phyloP scores from a whole-genome alignment of 2,329 filamentous ascomycete species.

The Ascochyta pisi region DNA sequence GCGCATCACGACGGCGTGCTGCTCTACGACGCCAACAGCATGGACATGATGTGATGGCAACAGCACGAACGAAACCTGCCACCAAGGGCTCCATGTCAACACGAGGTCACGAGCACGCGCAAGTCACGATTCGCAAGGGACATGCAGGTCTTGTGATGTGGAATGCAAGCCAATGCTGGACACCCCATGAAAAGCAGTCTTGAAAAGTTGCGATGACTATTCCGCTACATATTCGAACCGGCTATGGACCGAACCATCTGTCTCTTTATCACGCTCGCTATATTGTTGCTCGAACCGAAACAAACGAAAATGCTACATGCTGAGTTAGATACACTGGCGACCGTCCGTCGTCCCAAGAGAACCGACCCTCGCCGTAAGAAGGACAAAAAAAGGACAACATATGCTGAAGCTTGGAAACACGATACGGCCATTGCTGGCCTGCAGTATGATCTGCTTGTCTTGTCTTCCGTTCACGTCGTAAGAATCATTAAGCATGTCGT shows the following conservation, averaged over 20 bases:
- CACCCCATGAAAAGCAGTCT: neutral
- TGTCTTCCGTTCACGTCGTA: conserved; percentile 60
- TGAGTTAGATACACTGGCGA: conserved; percentile 8
- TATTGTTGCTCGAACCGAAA: conserved; percentile 7
- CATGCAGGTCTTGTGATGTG: conserved; percentile 9
- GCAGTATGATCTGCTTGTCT: conserved; percentile 55
- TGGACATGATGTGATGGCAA: conserved; percentile 2
- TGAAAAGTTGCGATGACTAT: neutral
- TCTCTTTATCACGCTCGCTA: conserved; percentile 11
- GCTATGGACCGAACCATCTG: conserved; percentile 3
- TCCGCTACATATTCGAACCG: conserved; percentile 9
- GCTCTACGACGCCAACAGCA: neutral
- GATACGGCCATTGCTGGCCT: conserved; percentile 58
- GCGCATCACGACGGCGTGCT: neutral
- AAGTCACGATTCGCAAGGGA: conserved; percentile 13
- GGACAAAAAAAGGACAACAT: conserved; percentile 21
- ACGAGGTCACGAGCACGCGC: conserved; percentile 12
- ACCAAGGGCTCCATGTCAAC: neutral
- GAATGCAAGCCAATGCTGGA: conserved; percentile 7
- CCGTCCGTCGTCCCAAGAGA: neutral
- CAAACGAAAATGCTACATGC: conserved; percentile 14
- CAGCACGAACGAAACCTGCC: neutral
- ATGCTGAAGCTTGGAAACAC: conserved; percentile 46
- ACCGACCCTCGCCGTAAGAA: conserved; percentile 3
- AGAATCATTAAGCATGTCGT: conserved; percentile 59